These are phyloP conservation scores for Scheffersomyces coipomensis DNA, from an alignment of 805 yeast genomes.

Conservation along the genomic window DNA sequence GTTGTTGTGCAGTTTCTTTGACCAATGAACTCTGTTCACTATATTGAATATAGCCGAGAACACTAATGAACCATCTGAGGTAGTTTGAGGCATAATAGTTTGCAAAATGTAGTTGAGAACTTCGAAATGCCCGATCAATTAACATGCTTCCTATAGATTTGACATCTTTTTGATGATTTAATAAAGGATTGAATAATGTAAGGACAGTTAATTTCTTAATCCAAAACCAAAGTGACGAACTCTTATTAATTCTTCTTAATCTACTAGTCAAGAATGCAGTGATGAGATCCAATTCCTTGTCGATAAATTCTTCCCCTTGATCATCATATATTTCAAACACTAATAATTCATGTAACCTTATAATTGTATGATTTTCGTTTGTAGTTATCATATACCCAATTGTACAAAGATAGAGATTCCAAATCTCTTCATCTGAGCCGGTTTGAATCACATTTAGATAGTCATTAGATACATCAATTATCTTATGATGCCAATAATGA, in stretches of 20 bases:
- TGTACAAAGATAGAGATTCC: conserved; percentile 25
- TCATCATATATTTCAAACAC: conserved; percentile 9
- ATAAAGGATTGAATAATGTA: conserved; percentile 8
- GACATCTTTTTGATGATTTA: background rate
- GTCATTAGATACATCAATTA: conserved; percentile 1
- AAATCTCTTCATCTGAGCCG: conserved; percentile 4
- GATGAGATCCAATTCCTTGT: conserved; percentile 26
- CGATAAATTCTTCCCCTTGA: conserved; percentile 8
- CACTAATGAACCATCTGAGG: conserved; percentile 26
- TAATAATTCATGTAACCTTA: conserved; percentile 26
- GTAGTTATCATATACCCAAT: conserved; percentile 36
- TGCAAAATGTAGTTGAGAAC: conserved; percentile 35
- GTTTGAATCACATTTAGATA: background rate
- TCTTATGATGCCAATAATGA: conserved; percentile 19
- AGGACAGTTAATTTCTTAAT: conserved; percentile 23
- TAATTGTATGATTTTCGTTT: conserved; percentile 34
- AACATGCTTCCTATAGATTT: background rate
- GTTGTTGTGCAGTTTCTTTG: background rate
- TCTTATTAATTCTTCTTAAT: conserved; percentile 35
- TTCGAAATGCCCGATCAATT: conserved; percentile 17
- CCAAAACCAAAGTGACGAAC: conserved; percentile 36
- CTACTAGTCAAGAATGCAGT: conserved; percentile 28
- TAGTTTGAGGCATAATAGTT: conserved; percentile 38
- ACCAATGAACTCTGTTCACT: background rate
- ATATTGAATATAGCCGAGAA: conserved; percentile 2